phyloP scores from a whole-genome alignment of 2,329 filamentous ascomycete species.

The Hypoxylon rubiginosum region DNA sequence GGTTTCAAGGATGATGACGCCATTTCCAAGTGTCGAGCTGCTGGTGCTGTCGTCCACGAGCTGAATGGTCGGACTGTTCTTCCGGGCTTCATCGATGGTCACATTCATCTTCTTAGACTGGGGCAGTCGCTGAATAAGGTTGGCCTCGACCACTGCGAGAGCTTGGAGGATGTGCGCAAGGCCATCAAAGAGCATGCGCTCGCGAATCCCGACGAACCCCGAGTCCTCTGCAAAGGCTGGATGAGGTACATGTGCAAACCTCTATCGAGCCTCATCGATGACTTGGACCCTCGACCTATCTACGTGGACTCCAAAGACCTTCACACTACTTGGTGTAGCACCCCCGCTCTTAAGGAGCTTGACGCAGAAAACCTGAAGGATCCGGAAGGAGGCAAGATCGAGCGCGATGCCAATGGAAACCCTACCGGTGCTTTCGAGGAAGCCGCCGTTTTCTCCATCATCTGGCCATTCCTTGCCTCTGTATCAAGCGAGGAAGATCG shows the following conservation, averaged over 20 bases:
- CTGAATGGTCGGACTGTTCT: conserved; percentile 57
- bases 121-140: conserved; percentile 68
- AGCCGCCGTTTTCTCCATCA: conserved; percentile 64
- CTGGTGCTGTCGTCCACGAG: conserved; percentile 39
- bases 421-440: conserved; percentile 66
- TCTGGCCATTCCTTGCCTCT: conserved; percentile 67
- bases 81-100: conserved; percentile 70
- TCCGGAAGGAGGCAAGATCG: conserved; percentile 66
- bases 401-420: conserved; percentile 62
- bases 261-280: conserved; percentile 63
- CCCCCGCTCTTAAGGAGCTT: conserved; percentile 64
- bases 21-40: conserved; percentile 26
- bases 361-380: conserved; percentile 60
- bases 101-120: conserved; percentile 68
- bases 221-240: conserved; percentile 69
- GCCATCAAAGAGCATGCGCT: conserved; percentile 61
- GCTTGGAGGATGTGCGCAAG: conserved; percentile 63
- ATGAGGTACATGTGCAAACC: conserved; percentile 63
- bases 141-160: conserved; percentile 62
- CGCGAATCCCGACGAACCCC: conserved; percentile 60
- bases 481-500: conserved; percentile 63
- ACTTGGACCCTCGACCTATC: conserved; percentile 66
- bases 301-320: conserved; percentile 70
- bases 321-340: conserved; percentile 70
- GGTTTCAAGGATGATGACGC: conserved; percentile 34